phyloP scores from a whole-genome alignment of 305 asterid species.

The Striga hermonthica region DNA sequence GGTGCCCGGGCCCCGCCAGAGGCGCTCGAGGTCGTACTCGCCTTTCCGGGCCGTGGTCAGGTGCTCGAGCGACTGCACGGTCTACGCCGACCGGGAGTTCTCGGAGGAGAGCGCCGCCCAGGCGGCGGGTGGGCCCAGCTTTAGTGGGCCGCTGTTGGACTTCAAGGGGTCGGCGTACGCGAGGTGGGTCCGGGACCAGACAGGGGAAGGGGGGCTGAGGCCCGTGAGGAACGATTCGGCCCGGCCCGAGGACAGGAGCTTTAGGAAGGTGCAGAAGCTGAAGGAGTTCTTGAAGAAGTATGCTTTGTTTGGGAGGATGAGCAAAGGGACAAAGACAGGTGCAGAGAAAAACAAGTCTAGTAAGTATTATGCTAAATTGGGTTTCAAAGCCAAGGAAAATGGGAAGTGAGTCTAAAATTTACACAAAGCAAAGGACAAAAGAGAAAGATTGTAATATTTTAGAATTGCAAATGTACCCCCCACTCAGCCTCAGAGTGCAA shows the following conservation, averaged over 20 bases:
- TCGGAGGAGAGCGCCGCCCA: not conserved
- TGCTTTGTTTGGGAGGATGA: conserved; percentile 49
- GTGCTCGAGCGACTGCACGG: conserved; percentile 26
- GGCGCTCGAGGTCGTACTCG: conserved; percentile 61
- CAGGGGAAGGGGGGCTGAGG: conserved; percentile 37
- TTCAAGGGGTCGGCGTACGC: conserved; percentile 72
- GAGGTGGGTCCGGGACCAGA: conserved; percentile 62
- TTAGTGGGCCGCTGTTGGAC: conserved; percentile 43
- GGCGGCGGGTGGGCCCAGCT: conserved; percentile 24
- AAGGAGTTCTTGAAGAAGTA: conserved; percentile 50
- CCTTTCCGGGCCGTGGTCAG: conserved; percentile 42
- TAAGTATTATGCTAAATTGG: conserved; percentile 40
- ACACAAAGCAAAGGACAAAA: not conserved
- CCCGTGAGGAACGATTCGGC: conserved; percentile 36
- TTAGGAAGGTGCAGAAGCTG: conserved; percentile 42
- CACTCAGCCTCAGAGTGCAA: too few species aligned
- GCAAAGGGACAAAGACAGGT: conserved; percentile 32
- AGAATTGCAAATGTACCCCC: not conserved
- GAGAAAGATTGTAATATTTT: not conserved
- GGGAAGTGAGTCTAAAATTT: not conserved
- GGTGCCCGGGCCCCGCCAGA: conserved; percentile 26
- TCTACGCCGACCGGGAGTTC: not conserved
- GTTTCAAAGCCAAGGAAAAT: conserved; percentile 51
- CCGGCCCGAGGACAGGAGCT: conserved; percentile 14
- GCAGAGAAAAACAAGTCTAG: conserved; percentile 35